These are phyloP conservation scores for Auricularia sp. DNA, from an alignment of 768 basidiomycete genomes.

Conservation along the genomic window DNA sequence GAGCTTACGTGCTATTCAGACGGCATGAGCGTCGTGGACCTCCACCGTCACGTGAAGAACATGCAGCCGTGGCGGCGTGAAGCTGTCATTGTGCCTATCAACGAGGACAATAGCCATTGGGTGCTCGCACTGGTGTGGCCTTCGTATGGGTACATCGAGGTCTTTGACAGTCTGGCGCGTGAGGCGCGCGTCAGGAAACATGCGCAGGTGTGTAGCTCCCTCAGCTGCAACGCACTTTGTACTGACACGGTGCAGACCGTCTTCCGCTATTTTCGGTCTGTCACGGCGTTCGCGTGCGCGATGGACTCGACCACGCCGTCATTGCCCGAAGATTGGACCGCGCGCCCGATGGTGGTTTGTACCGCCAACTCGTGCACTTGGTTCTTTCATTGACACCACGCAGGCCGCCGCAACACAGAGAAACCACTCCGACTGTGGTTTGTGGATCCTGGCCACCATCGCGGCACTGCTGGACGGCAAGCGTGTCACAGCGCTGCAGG, in stretches of 20 bases:
- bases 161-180: neutral
- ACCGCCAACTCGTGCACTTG: neutral
- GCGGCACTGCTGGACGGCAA: conserved; percentile 1
- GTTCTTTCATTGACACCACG: neutral
- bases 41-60: neutral
- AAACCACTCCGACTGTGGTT: neutral
- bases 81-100: neutral
- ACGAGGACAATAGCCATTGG: neutral
- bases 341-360: neutral
- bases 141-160: neutral
- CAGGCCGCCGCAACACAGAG: neutral
- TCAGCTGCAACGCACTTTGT: too few relatives aligned
- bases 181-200: neutral
- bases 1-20: neutral
- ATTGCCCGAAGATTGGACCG: neutral
- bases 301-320: too few relatives aligned
- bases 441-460: neutral
- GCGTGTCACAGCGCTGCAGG: conserved; percentile 5
- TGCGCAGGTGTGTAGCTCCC: neutral
- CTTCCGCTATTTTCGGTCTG: too few relatives aligned
- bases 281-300: too few relatives aligned
- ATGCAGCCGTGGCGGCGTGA: neutral
- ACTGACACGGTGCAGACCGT: too few relatives aligned
- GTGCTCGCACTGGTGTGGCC: neutral
- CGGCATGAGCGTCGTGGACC: neutral